Conservation (phyloP, 768 basidiomycete genomes). For the Cyclocybe cylindracea region DNA sequence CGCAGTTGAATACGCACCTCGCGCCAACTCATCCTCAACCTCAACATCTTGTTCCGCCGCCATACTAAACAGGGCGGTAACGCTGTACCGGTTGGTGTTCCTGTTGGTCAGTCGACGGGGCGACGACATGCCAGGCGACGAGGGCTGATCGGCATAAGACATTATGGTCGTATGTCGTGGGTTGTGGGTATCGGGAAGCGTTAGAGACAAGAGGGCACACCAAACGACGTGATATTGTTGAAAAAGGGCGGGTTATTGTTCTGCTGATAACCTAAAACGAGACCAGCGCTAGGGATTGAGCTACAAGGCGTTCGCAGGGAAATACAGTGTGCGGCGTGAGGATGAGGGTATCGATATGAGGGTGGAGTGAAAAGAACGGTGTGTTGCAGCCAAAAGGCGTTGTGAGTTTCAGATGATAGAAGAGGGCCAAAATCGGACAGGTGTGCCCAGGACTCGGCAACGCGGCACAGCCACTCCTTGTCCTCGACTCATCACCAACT, state of each 20-base stretch:
- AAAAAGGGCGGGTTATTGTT: slow-evolving; percentile 11
- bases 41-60: slow-evolving; percentile 98
- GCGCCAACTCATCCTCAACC: slow-evolving; percentile 93
- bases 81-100: slow-evolving; percentile 95
- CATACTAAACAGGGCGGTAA: slow-evolving; percentile 95
- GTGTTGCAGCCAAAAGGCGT: background rate
- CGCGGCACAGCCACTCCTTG: slow-evolving; percentile 17
- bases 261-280: slow-evolving; percentile 31
- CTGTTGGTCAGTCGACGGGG: slow-evolving; percentile 82
- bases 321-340: slow-evolving; percentile 20
- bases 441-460: slow-evolving; percentile 4
- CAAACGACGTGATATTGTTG: slow-evolving; percentile 4
- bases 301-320: slow-evolving; percentile 23
- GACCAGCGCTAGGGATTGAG: slow-evolving; percentile 45
- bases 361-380: slow-evolving; percentile 17
- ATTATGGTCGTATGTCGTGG: slow-evolving; percentile 39
- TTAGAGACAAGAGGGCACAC: background rate
- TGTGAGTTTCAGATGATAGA: slow-evolving; percentile 5
- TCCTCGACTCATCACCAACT: background rate
- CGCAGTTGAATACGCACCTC: slow-evolving; percentile 58
- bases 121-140: slow-evolving; percentile 66
- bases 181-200: slow-evolving; percentile 22
- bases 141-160: slow-evolving; percentile 64
- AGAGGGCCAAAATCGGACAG: slow-evolving; percentile 3
- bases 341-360: slow-evolving; percentile 38